Evolutionary conservation across 441 rosid species (phyloP), one percentile per base, ranked within the genome.

Genomic region (Viola pubescens): DNA sequence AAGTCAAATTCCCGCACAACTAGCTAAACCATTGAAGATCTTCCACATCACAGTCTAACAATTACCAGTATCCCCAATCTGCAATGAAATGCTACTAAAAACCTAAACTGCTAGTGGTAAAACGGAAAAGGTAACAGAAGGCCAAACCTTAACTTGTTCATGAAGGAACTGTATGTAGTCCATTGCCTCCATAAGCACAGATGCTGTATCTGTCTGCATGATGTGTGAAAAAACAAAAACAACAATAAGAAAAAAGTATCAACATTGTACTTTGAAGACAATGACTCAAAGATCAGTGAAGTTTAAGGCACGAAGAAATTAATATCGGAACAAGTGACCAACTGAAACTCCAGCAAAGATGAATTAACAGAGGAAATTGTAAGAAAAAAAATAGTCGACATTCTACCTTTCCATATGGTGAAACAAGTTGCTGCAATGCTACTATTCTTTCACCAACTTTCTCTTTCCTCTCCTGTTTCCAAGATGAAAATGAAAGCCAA

Each of bases 191-290:
- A 61, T 69, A 62, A 92, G 92, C 52, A 92, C 98, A 1, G 98
- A 92, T 58, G 98, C 96, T 56, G 97, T 92, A 73, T 92, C 98
- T 0, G 98, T 92, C 98, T 92, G 96, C 70, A 59, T 5, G 16
- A 56, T 54, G 39, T 39, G 11, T 37, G 4, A 40, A 59, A 58
- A 37, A 44, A 26, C 37, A 40, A 54, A 19, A 49, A 42, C 58
- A 37, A 52, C 46, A 46, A 37, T 12, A 38, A 46, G 4, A 46
- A 46, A 46, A 8, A 4, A 46, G 49, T 8, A 9, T 46, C 4
- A 9, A 46, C n/a, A 46, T 9, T 46, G 3, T 9, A 26, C 34
- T 26, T 26, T 26, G 34, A 26, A 26, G 34, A 26, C 34, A 26
- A 26, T 26, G 34, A 26, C 34, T 26, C 11, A 8, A 7, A 46